Evolutionary conservation across 495 filamentous ascomycete genomes (phyloP).

Genomic region (Daldinia caldariorum): DNA sequence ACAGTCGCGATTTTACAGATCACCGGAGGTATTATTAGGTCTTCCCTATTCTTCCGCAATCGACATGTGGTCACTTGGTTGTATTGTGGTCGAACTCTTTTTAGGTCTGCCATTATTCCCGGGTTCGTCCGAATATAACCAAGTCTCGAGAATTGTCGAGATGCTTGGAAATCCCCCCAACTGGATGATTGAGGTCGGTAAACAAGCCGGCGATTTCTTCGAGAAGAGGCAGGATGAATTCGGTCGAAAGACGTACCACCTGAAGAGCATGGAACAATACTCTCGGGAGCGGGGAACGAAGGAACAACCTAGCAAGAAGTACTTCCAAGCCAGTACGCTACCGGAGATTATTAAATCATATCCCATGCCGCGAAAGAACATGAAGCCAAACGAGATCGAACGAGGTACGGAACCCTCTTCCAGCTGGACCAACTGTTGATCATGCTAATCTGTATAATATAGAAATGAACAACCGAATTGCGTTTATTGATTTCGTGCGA

Average conservation of each 20-base stretch:
- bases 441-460: slow-evolving; percentile 26
- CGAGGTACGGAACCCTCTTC: slow-evolving; percentile 71
- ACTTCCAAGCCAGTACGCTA: slow-evolving; percentile 91
- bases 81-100: slow-evolving; percentile 98
- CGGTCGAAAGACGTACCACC: slow-evolving; percentile 84
- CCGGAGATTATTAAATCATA: slow-evolving; percentile 98
- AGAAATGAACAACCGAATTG: slow-evolving; percentile 98
- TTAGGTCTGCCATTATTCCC: slow-evolving; percentile 95
- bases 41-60: slow-evolving; percentile 98
- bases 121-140: slow-evolving; percentile 98
- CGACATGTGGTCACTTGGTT: slow-evolving; percentile 99
- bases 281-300: slow-evolving; percentile 94
- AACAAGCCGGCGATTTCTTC: slow-evolving; percentile 97
- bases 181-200: slow-evolving; percentile 99
- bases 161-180: slow-evolving; percentile 97
- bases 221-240: slow-evolving; percentile 92
- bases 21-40: slow-evolving; percentile 93
- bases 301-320: slow-evolving; percentile 99
- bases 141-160: slow-evolving; percentile 95
- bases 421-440: background rate
- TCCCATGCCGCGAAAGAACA: slow-evolving; percentile 98
- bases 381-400: slow-evolving; percentile 97
- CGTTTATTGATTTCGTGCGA: slow-evolving; percentile 99
- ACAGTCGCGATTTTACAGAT: slow-evolving; percentile 97
- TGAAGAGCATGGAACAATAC: slow-evolving; percentile 98